Evolutionary conservation across 139 green algal species (phyloP).

Genomic region (Chlorella vulgaris): DNA sequence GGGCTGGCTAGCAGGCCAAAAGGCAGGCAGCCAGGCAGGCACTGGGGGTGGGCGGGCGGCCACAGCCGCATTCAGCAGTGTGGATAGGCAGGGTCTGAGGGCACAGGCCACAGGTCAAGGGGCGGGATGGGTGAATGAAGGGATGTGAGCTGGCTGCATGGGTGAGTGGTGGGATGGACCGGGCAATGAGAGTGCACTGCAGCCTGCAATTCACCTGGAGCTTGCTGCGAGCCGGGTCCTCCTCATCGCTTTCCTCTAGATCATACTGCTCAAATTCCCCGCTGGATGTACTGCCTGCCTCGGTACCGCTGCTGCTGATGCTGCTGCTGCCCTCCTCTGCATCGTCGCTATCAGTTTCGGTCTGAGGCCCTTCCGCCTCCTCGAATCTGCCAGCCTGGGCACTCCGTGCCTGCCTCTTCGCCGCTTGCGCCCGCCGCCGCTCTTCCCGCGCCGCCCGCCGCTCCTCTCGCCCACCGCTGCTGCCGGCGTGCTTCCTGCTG

Average conservation of each 20-base stretch:
- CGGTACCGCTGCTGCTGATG: background rate
- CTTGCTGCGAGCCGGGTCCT: conserved; percentile 17
- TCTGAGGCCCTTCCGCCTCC: background rate
- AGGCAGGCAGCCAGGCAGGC: too few species aligned
- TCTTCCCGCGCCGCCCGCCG: background rate
- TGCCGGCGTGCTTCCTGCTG: background rate
- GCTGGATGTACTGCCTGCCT: conserved; percentile 15
- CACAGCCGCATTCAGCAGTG: too few species aligned
- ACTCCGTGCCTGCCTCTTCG: background rate
- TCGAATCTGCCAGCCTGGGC: background rate
- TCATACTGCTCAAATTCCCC: conserved; percentile 36
- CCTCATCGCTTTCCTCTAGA: conserved; percentile 45
- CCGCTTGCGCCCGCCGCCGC: background rate
- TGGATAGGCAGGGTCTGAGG: too few species aligned
- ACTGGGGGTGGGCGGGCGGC: too few species aligned
- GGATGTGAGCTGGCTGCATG: too few species aligned
- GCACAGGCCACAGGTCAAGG: too few species aligned
- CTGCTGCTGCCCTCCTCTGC: background rate
- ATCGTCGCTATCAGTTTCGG: conserved; percentile 53
- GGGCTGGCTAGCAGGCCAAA: background rate
- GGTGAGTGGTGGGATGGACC: too few species aligned
- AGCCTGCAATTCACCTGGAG: conserved; percentile 9
- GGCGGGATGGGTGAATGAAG: too few species aligned
- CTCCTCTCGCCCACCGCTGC: background rate
- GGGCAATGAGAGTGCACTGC: too few species aligned